Conservation (phyloP, 306 rosid species). For the Vigna hirtella region DNA sequence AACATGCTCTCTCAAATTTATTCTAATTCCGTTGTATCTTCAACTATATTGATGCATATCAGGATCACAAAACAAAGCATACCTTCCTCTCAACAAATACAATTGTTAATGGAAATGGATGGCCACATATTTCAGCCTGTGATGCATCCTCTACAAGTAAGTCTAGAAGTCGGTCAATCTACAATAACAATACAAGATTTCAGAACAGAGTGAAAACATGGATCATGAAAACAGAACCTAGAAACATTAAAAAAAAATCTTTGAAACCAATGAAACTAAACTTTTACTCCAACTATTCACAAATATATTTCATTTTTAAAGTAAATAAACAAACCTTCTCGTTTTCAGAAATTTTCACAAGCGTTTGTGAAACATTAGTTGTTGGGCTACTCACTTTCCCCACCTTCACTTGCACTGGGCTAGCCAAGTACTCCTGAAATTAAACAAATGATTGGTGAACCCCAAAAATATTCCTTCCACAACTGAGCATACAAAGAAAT, state of each 20-base stretch:
- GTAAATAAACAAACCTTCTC: constrained; percentile 65
- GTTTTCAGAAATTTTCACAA: constrained; percentile 75
- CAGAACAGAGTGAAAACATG: constrained; percentile 6
- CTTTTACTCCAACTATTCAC: constrained; percentile 7
- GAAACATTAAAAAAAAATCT: constrained; percentile 1
- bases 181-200: constrained; percentile 42
- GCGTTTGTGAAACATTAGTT: constrained; percentile 80
- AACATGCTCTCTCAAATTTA: too few species aligned
- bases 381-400: constrained; percentile 96
- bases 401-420: constrained; percentile 81
- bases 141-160: constrained; percentile 84
- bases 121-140: constrained; percentile 72
- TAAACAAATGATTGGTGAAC: constrained; percentile 31
- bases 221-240: too few species aligned
- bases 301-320: constrained; percentile 9
- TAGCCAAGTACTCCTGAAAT: constrained; percentile 78
- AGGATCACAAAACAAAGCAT: constrained; percentile 18
- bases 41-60: constrained; percentile 2
- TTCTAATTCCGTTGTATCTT: too few species aligned
- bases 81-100: constrained; percentile 96
- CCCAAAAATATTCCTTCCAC: constrained; percentile 12
- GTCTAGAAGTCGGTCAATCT: constrained; percentile 83
- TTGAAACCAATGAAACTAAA: constrained; percentile 28
- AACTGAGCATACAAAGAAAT: constrained; percentile 25
- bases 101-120: constrained; percentile 76